Evolutionary conservation across 2,329 filamentous ascomycete genomes (phyloP), one percentile per base, ranked within the genome.

Genomic region (Talaromyces sp.): DNA sequence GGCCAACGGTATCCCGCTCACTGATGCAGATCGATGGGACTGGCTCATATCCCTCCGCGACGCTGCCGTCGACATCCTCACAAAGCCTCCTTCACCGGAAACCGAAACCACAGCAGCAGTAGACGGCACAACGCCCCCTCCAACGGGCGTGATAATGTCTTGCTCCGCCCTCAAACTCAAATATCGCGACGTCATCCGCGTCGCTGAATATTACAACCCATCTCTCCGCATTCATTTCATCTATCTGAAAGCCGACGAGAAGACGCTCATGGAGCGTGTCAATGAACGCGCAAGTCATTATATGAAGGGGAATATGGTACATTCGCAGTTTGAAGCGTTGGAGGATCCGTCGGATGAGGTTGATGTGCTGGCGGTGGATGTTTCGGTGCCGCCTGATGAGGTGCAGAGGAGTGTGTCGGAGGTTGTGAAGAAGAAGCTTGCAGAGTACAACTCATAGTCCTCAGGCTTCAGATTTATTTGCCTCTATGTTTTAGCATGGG

Each of bases 81-180:
- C 64, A 8, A 58, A 54, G 5, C 59, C 64, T 16, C 24, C 47
- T 4, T 50, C 47, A 31, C 8, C 27, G 8, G 47, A 50, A 31
- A 50, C 22, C 22, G 47, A 50, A 27, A 27, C 47, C 2, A 33
- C 22, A 24, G 24, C 63, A 37, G 45, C 56, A 27, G n/a, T 16
- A 22, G 43, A 82, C 63, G 78, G 77, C 37, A 27, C 56, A 2
- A 58, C 67, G 74, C 50, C 27, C 3, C 87, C 88, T 43, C 83
- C 86, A 19, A 80, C 85, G 35, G 90, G 92, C 58, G 95, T 97
- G n/a, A 91, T 99, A 59, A 86, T 99, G 67, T 97, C 95, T 62
- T 99, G 95, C 84, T 97, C 92, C 13, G 95, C 94, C 1, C 85
- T 99, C 62, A 98, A 98, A 84, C 91, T 91, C 77, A 97, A 96